Evolutionary conservation across 179 eudicot genomes (phyloP), one percentile per base, ranked within the genome.

Genomic region (Amaranthus tricolor): DNA sequence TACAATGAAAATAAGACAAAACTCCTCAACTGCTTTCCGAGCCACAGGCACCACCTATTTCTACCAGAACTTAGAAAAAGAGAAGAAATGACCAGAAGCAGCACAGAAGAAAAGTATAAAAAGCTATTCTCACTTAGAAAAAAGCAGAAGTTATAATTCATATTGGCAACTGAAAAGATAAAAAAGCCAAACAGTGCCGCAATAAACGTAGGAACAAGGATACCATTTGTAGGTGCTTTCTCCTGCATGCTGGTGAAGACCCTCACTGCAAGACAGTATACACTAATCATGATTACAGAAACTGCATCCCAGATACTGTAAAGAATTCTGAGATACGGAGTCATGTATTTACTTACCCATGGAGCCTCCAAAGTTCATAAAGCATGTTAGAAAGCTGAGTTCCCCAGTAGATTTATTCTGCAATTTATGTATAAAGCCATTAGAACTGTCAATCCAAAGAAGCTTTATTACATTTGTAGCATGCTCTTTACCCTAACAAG

Each of bases 171-270:
- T 49, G 4, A 45, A 9, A 48, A n/a, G 6, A 19, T 20, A 21
- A 59, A 63, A 66, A 60, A 5, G 47, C 45, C 5, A 40, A 60
- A 31, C 15, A 54, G 19, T 40, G 15, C 50, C 9, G 19, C 50
- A 62, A 74, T 71, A 68, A 68, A n/a, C 44, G 5, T 51, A 66
- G 51, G 73, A 52, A 54, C 40, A 84, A 85, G 85, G 80, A 78
- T 94, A 94, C 98, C 97, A 81, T 87, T 94, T 72, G 83, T 83
- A 52, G 98, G 98, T 71, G 97, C 98, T 64, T 86, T 89, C 84
- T 94, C 98, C 87, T 94, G 98, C 56, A 86, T 69, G 88, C 98
- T 94, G 83, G 98, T 94, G 60, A 94, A 94, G 54, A 94, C 96
- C 84, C 98, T 84, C 76, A 90, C 98, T 94, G 82, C 84, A 87